Evolutionary conservation across 768 basidiomycete species (phyloP), one percentile per base, ranked within the genome.

Genomic region (Leccinellum rugosiceps): DNA sequence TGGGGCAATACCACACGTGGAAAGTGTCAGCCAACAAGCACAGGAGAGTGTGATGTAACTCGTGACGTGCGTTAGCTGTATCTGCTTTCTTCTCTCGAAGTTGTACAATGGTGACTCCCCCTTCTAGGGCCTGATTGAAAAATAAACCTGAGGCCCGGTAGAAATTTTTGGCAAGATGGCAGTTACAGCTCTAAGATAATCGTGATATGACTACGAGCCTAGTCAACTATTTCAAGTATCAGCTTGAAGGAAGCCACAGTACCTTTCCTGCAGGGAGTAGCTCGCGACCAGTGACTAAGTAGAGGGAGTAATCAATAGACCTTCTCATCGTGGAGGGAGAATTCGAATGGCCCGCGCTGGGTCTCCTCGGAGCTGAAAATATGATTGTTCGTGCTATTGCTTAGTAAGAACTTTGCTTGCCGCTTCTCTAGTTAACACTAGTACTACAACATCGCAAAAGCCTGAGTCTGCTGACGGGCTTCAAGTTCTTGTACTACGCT

Each of bases 71-170:
- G 73, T 94, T 90, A 23, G 80, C 80, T 0, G 93, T 95, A 59
- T 94, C 92, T 0, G 80, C 73, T 11, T 82, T 72, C 72, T 98
- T 98, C 72, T 98, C 95, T 35, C 94, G 81, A 17, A 96, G 78
- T 72, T 97, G 95, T 5, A 97, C 92, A 48, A 95, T 67, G 1
- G 92, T 94, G 1, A 96, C 93, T 3, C 94, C 94, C 10, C 94
- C 94, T 67, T 83, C 76, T 15, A 96, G 76, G 2, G 93, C 80
- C 92, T 94, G 58, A 9, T 35, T 13, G 30, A 31, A 50, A 31
- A 14, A 23, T 60, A 30, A 60, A 21, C 19, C 6, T 19, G 17
- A 55, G 10, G 19, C 83, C 79, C 91, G 89, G 58, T 11, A 21
- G 10, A 13, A 45, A 14, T 6, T 3, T 45, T 23, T 11, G 34